phyloP scores from a whole-genome alignment of 805 yeast genomes.

The Cyberlindnera nakhonratchasimensis region DNA sequence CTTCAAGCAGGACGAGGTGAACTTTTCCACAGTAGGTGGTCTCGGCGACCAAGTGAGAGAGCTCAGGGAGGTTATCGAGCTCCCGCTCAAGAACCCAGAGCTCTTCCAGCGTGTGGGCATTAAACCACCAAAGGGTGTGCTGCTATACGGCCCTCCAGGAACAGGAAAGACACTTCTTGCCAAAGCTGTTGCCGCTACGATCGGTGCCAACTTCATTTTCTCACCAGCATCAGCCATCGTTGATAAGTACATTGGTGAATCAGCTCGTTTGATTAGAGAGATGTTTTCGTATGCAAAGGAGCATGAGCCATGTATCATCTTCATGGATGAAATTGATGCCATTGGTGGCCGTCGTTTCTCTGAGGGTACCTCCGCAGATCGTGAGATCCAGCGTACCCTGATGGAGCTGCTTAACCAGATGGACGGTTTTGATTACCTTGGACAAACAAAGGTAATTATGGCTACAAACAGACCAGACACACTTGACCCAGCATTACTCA shows the following conservation, averaged over 20 bases:
- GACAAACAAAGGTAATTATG: conserved; percentile 97
- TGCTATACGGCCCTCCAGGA: conserved; percentile 97
- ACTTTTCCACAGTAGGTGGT: conserved; percentile 95
- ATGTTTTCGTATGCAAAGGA: conserved; percentile 98
- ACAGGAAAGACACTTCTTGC: conserved; percentile 96
- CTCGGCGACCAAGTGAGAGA: conserved; percentile 93
- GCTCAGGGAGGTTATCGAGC: conserved; percentile 93
- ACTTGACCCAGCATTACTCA: conserved; percentile 90
- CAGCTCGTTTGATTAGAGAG: conserved; percentile 93
- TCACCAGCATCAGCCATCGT: conserved; percentile 99
- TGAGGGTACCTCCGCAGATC: conserved; percentile 97
- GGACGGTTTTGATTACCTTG: conserved; percentile 97
- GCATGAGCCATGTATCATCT: conserved; percentile 96
- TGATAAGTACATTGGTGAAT: conserved; percentile 96
- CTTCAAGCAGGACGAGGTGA: conserved; percentile 95
- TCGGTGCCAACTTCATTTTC: conserved; percentile 95
- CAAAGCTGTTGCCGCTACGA: conserved; percentile 97
- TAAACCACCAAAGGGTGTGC: conserved; percentile 97
- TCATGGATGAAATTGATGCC: conserved; percentile 98
- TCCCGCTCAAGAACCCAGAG: conserved; percentile 96
- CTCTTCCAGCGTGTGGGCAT: conserved; percentile 93
- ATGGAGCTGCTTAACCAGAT: conserved; percentile 96
- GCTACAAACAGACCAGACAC: conserved; percentile 99
- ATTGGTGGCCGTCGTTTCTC: conserved; percentile 97
- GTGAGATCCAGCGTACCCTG: conserved; percentile 96